A percentile compares a stretch with the other conserved stretches of the same genome.
These are phyloP conservation scores for Russula brevipes DNA, from an alignment of 768 basidiomycete species.

Conservation along the genomic window DNA sequence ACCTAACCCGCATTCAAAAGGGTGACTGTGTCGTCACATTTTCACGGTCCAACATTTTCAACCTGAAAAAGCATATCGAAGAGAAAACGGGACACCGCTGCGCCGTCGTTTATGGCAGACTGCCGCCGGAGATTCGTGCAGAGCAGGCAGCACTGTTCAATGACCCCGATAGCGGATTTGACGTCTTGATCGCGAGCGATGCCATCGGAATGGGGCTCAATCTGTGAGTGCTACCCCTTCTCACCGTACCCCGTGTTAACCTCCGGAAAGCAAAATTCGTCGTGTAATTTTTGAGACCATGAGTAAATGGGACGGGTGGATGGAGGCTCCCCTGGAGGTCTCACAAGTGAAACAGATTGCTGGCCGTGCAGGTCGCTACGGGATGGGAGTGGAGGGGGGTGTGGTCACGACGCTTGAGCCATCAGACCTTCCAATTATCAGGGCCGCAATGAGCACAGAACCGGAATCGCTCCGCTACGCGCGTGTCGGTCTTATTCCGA, in stretches of 20 bases:
- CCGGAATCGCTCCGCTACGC: constrained; percentile 50
- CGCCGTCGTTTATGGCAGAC: constrained; percentile 87
- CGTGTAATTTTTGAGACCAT: constrained; percentile 75
- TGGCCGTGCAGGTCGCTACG: constrained; percentile 88
- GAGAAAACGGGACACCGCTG: constrained; percentile 66
- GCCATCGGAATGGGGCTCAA: constrained; percentile 98
- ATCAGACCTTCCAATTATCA: constrained; percentile 58
- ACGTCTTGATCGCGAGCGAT: constrained; percentile 90
- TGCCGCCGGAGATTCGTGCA: constrained; percentile 87
- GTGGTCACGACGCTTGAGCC: constrained; percentile 65
- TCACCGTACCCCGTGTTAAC: background rate
- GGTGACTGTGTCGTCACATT: constrained; percentile 95
- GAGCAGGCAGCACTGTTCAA: constrained; percentile 95
- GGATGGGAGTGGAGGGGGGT: constrained; percentile 54
- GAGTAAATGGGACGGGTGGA: constrained; percentile 52
- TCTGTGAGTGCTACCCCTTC: constrained; percentile 51
- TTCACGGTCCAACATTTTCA: constrained; percentile 68
- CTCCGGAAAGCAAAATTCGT: constrained; percentile 85
- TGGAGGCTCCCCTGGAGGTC: constrained; percentile 44
- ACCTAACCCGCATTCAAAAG: constrained; percentile 55
- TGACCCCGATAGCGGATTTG: constrained; percentile 71
- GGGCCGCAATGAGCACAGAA: constrained; percentile 47
- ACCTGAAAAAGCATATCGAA: constrained; percentile 69
- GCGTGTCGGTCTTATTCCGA: constrained; percentile 36
- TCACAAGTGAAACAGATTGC: constrained; percentile 93